These are phyloP conservation scores for Geranomyces michiganensis DNA, from an alignment of 192 early-diverging fungal species.

Conservation along the genomic window DNA sequence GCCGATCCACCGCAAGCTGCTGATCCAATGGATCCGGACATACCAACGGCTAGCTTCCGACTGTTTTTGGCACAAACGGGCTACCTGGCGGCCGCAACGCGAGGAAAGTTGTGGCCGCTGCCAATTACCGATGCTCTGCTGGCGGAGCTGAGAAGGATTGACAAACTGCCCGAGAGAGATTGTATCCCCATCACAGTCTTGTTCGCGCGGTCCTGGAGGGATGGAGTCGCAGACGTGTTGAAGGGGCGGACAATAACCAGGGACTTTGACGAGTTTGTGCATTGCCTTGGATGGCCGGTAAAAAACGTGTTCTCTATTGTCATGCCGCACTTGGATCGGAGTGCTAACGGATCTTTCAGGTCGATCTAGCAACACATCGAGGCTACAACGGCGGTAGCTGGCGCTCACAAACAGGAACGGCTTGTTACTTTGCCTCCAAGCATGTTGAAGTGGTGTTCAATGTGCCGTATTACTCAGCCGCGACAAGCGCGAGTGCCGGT, in stretches of 20 bases:
- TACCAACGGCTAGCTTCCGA: constrained; percentile 33
- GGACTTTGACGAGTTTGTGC: constrained; percentile 71
- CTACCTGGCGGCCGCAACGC: constrained; percentile 58
- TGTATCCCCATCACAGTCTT: constrained; percentile 68
- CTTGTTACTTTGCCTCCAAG: constrained; percentile 72
- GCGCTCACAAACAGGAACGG: constrained; percentile 42
- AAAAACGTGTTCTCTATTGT: background rate
- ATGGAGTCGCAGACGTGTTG: constrained; percentile 57
- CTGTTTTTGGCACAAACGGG: constrained; percentile 70
- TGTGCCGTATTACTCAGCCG: constrained; percentile 58
- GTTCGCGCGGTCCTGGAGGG: constrained; percentile 61
- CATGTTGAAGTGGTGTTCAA: constrained; percentile 72
- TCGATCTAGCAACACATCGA: constrained; percentile 58
- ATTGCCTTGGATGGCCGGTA: constrained; percentile 75
- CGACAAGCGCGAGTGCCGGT: background rate
- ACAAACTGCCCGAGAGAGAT: constrained; percentile 73
- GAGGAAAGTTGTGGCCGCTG: constrained; percentile 64
- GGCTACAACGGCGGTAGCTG: constrained; percentile 67
- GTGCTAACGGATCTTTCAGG: no score
- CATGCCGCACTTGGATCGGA: no score
- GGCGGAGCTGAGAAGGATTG: constrained; percentile 64
- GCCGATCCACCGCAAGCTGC: constrained; percentile 32
- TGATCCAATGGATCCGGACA: constrained; percentile 33
- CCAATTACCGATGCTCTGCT: constrained; percentile 64
- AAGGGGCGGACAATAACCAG: constrained; percentile 46